Evolutionary conservation across 1,284 basidiomycete species (phyloP), one percentile per base, ranked within the genome.

Genomic region (Trichosporon sp.): DNA sequence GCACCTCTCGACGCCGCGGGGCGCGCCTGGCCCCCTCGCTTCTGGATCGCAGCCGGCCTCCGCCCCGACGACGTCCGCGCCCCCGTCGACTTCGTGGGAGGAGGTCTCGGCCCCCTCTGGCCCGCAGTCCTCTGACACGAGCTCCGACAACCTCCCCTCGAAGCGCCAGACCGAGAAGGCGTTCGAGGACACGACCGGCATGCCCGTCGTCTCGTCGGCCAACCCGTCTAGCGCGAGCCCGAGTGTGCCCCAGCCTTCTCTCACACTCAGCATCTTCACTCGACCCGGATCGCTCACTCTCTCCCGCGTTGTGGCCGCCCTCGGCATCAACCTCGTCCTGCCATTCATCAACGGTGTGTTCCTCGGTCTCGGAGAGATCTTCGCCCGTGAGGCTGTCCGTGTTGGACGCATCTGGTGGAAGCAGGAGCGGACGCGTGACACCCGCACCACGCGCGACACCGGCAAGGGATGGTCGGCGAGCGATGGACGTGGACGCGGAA

Each of bases 331-430:
- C 79, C 80, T 99, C 65, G 80, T 94, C 2, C 83, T 98, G 46
- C 95, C 95, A 0, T 99, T 99, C 77, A 86, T 98, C 56, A 98
- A 98, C 75, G 95, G 95, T 29, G 90, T 98, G 72, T 96, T 98
- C 92, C 87, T 98, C 56, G 95, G 95, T 10, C 95, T 98, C 74
- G 95, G 95, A 25, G 95, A 99, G 81, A 93, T 99, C 64, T 95
- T 97, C 74, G 95, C 95, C 19, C 88, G 93, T 78, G 89, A 93
- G 66, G 85, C 92, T 14, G 81, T 96, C 19, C 84, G 88, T 59
- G 83, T 85, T 16, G 91, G 89, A 83, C 73, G 81, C 61, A 74
- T 81, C 4, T 82, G 80, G 74, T 79, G 73, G 71, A 66, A 71
- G 29, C 73, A 73, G 27, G 74, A 76, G 62, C 70, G 71, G 66